Evolutionary conservation across 2,329 filamentous ascomycete genomes (phyloP), one percentile per base, ranked within the genome.

Genomic region (Cytospora mali): DNA sequence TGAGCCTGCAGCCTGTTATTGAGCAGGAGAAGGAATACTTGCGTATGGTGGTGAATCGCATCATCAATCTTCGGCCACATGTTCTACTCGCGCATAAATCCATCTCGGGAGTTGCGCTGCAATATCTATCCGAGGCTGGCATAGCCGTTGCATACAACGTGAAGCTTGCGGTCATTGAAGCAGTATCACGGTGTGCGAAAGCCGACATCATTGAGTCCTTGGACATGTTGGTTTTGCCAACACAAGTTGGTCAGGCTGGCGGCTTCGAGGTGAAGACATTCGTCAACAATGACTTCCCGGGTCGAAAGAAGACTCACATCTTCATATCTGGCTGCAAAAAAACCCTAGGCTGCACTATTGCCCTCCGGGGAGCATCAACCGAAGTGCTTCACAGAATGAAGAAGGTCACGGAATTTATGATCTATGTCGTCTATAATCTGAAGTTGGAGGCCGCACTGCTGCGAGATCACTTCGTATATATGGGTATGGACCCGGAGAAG

Each of bases 71-170:
- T 28, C 86, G 88, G 33, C 95, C 95, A 7, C 91, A 94, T 56
- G 81, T 99, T 13, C 80, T 99, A 21, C 83, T 99, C n/a, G 92
- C 95, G 1, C 91, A 98, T 73, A 94, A 93, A 69, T 91, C 94
- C 68, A 92, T 99, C 16, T 95, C 95, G 3, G 94, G 95, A 0
- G 81, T 97, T 52, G 95, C 96, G 3, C 80, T 99, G 59, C 90
- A 96, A 70, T 91, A 96, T 68, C 82, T 99, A 1, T 89, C 93
- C 23, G 88, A 95, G 69, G 92, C 92, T 13, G 91, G 93, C 62
- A 96, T 99, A 66, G 90, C 94, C 3, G 96, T 97, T 14, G 93
- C 90, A 0, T 97, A 95, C 79, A 97, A 99, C 75, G 94, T 99
- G 70, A 99, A 99, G 73, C 88, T 92, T 35, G 96, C 94, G 0